Conservation (phyloP, 2,329 filamentous ascomycete species). For the Calonectria honghensis region DNA sequence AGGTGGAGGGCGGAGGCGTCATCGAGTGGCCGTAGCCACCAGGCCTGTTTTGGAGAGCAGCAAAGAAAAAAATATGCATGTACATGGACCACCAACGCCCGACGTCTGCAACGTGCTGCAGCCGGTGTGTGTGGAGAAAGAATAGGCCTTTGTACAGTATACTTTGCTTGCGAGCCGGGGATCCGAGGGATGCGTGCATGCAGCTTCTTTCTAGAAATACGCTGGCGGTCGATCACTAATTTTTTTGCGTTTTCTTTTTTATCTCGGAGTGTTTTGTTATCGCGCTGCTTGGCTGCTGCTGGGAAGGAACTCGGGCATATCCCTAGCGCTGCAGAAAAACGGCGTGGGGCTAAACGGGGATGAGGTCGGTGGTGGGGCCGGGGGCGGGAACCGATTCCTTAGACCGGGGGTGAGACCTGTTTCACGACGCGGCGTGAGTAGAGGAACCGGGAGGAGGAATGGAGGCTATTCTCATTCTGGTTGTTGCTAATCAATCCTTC, state of each 20-base stretch:
- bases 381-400: neutral
- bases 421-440: neutral
- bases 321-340: neutral
- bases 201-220: conserved; percentile 8
- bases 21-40: neutral
- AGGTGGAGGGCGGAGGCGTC: neutral
- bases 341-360: conserved; percentile 16
- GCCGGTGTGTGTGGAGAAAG: conserved; percentile 7
- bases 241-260: neutral
- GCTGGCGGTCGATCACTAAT: neutral
- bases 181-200: neutral
- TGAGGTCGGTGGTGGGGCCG: conserved; percentile 33
- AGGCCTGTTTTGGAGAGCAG: neutral
- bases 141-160: neutral
- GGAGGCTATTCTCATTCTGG: neutral
- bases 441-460: neutral
- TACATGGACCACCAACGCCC: neutral
- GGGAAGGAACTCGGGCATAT: neutral
- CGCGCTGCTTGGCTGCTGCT: neutral
- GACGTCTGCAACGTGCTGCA: neutral
- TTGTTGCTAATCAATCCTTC: neutral
- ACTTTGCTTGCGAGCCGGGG: neutral
- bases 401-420: neutral
- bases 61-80: too few relatives aligned
- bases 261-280: neutral